Percentiles rank a stretch among this genome's conserved stretches.
Evolutionary conservation across 495 filamentous ascomycete species (phyloP).

Genomic region (Chaetomium fimeti): DNA sequence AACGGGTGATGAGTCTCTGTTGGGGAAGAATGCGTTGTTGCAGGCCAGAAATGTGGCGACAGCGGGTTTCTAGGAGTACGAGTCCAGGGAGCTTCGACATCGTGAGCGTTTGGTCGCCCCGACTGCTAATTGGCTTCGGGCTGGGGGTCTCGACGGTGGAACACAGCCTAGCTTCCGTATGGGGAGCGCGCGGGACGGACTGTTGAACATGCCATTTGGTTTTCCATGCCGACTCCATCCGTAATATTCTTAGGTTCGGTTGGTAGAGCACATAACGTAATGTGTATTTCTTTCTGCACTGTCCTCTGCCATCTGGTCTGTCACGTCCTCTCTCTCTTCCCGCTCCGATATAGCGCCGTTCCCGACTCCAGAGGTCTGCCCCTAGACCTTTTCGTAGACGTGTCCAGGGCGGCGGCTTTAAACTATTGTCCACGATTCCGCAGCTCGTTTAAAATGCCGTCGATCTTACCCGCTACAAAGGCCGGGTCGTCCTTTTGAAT

Average conservation of each 20-base stretch:
- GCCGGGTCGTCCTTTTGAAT: constrained; percentile 60
- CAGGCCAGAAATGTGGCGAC: background rate
- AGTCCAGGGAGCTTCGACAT: background rate
- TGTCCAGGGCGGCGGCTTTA: too few species aligned
- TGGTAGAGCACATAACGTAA: constrained; percentile 8
- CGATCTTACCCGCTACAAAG: constrained; percentile 55
- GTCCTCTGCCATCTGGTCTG: background rate
- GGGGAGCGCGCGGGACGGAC: background rate
- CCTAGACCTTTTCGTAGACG: too few species aligned
- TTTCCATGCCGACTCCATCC: background rate
- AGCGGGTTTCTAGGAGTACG: background rate
- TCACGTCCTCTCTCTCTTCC: background rate
- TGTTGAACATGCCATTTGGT: background rate
- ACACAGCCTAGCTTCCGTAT: background rate
- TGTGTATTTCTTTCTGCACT: background rate
- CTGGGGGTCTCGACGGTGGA: background rate
- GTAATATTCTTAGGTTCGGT: background rate
- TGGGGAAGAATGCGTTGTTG: background rate
- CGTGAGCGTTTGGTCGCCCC: background rate
- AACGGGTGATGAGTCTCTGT: background rate
- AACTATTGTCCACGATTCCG: background rate
- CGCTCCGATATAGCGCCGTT: too few species aligned
- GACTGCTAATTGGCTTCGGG: background rate
- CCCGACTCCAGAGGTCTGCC: too few species aligned
- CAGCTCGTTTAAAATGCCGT: constrained; percentile 36